A percentile compares a stretch with the other conserved stretches of the same genome.
These are phyloP conservation scores for Tuber aestivum DNA, from an alignment of 495 filamentous ascomycete genomes.

Conservation along the genomic window DNA sequence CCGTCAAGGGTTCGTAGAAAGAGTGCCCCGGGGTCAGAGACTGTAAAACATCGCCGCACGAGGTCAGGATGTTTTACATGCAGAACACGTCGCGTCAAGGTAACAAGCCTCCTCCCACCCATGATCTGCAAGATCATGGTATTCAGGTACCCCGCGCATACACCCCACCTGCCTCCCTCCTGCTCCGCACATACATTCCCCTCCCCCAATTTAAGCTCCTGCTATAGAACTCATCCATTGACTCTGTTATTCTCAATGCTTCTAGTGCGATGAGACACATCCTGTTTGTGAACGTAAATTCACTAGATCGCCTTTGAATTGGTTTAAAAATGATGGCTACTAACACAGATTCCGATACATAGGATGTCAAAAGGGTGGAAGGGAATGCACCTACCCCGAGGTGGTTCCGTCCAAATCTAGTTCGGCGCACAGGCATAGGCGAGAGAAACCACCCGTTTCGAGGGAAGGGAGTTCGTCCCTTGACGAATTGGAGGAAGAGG, in stretches of 20 bases:
- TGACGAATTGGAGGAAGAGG: conserved; percentile 42
- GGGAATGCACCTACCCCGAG: conserved; percentile 43
- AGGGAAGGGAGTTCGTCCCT: conserved; percentile 42
- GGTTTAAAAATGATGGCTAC: conserved; percentile 24
- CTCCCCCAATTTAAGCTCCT: not conserved
- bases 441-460: conserved; percentile 31
- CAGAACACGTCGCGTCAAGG: conserved; percentile 82
- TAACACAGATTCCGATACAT: conserved; percentile 15
- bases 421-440: conserved; percentile 33
- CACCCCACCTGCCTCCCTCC: conserved; percentile 7
- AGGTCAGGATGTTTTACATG: conserved; percentile 94
- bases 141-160: conserved; percentile 15
- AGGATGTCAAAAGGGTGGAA: conserved; percentile 43
- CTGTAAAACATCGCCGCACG: conserved; percentile 89
- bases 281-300: conserved; percentile 77
- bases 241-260: conserved; percentile 21
- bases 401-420: conserved; percentile 35
- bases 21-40: conserved; percentile 59
- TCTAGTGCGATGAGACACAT: conserved; percentile 75
- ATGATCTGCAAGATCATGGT: conserved; percentile 14
- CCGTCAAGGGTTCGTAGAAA: conserved; percentile 54
- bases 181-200: conserved; percentile 7
- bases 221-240: not conserved
- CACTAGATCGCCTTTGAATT: conserved; percentile 13
- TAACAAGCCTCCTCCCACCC: conserved; percentile 43